Conservation (phyloP, 2,329 filamentous ascomycete species). For the Ascochyta rabiei region DNA sequence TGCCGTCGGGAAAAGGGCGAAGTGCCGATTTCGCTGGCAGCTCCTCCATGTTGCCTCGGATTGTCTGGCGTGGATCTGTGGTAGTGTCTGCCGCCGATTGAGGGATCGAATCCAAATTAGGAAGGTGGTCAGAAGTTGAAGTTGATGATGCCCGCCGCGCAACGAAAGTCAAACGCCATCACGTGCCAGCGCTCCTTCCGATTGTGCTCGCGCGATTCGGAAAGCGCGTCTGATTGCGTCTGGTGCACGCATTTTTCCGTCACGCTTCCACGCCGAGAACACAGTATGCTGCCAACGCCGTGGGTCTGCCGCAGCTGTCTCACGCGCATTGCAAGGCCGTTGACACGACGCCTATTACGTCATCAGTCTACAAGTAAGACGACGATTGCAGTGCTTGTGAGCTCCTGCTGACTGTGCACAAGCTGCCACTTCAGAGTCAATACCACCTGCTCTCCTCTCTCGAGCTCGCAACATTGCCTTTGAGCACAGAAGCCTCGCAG, state of each 20-base stretch:
- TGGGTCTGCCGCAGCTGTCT: slow-evolving; percentile 58
- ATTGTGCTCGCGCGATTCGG: slow-evolving; percentile 19
- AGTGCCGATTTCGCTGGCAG: slow-evolving; percentile 31
- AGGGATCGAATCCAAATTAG: slow-evolving; percentile 3
- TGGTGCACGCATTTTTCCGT: slow-evolving; percentile 5
- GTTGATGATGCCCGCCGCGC: slow-evolving; percentile 4
- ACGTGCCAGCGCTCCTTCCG: slow-evolving; percentile 36
- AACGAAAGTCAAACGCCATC: slow-evolving; percentile 15
- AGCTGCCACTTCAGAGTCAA: slow-evolving; percentile 36
- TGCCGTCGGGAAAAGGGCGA: slow-evolving; percentile 25
- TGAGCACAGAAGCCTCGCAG: slow-evolving; percentile 61
- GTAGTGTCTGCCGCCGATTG: not conserved
- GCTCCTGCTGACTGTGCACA: slow-evolving; percentile 16
- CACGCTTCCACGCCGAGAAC: slow-evolving; percentile 10
- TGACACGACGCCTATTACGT: slow-evolving; percentile 34
- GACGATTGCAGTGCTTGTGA: not conserved
- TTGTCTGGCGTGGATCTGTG: not conserved
- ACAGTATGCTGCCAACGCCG: slow-evolving; percentile 40
- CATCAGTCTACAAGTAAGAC: slow-evolving; percentile 37
- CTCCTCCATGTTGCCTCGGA: slow-evolving; percentile 21
- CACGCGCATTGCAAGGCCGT: slow-evolving; percentile 45
- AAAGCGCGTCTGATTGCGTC: slow-evolving; percentile 27
- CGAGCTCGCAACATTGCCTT: slow-evolving; percentile 61
- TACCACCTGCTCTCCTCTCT: slow-evolving; percentile 62
- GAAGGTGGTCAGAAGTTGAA: slow-evolving; percentile 18